phyloP scores from a whole-genome alignment of 2,329 filamentous ascomycete genomes.

The Fusarium dlaminii region DNA sequence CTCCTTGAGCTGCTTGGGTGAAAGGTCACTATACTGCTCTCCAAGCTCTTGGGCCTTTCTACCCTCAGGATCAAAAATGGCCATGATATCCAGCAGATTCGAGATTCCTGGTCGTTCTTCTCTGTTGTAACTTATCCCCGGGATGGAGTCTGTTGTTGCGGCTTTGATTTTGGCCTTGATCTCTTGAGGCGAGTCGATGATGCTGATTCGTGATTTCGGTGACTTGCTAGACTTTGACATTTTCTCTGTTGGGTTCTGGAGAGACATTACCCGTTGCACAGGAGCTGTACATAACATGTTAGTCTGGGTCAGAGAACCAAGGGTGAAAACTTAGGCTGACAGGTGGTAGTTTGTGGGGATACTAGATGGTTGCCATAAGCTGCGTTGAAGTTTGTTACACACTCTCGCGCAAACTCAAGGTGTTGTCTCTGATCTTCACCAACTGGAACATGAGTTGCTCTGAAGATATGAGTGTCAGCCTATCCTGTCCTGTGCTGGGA shows the following conservation, averaged over 20 bases:
- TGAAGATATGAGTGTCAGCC: conserved; percentile 42
- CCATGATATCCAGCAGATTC: conserved; percentile 85
- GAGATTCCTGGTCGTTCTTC: conserved; percentile 79
- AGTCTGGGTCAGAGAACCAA: background rate
- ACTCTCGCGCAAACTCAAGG: conserved; percentile 89
- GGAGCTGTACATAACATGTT: conserved; percentile 62
- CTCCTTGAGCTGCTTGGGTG: conserved; percentile 55
- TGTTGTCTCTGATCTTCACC: conserved; percentile 97
- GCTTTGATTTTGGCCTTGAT: conserved; percentile 76
- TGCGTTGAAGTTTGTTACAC: conserved; percentile 88
- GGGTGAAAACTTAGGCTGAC: conserved; percentile 53
- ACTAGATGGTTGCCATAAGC: conserved; percentile 72
- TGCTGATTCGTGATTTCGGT: conserved; percentile 78
- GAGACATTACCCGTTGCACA: conserved; percentile 88
- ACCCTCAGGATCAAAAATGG: conserved; percentile 66
- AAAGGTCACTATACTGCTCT: conserved; percentile 49
- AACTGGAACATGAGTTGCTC: conserved; percentile 93
- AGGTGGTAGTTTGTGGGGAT: conserved; percentile 75
- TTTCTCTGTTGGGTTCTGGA: conserved; percentile 79
- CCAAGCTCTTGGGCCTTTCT: conserved; percentile 55
- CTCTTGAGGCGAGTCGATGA: conserved; percentile 73
- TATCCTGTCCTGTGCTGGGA: background rate
- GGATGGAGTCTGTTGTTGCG: conserved; percentile 79
- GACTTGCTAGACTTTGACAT: conserved; percentile 92
- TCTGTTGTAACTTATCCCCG: conserved; percentile 77